Percentiles rank a stretch among this genome's conserved stretches.
These are phyloP conservation scores for Fragaria iinumae DNA, from an alignment of 306 rosid species.

Conservation along the genomic window DNA sequence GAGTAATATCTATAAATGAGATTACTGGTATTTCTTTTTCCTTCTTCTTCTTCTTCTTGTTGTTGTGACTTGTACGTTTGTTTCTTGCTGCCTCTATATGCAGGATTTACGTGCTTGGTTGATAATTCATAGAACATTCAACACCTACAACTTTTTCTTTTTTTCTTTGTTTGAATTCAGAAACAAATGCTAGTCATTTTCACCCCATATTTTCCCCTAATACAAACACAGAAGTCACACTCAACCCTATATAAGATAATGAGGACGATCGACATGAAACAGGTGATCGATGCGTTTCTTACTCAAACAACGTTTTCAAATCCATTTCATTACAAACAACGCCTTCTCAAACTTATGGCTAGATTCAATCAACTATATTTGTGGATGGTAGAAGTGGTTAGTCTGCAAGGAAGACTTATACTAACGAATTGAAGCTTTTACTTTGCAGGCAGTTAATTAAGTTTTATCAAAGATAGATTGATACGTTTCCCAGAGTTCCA, in stretches of 20 bases:
- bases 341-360: not conserved
- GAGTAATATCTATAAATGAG: not conserved
- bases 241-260: not conserved
- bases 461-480: not conserved
- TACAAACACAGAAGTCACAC: not conserved
- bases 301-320: not conserved
- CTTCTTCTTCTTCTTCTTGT: not conserved
- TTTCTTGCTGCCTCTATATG: not conserved
- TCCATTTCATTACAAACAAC: not conserved
- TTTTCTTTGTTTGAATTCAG: not conserved
- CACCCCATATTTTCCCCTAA: not conserved
- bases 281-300: not conserved
- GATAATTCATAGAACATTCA: not conserved
- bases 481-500: not conserved
- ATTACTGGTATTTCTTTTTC: not conserved
- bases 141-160: not conserved
- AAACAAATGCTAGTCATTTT: not conserved
- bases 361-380: not conserved
- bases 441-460: constrained; percentile 10
- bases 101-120: not conserved
- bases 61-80: constrained; percentile 11
- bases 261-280: not conserved
- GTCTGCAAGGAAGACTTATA: not conserved
- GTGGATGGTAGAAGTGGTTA: not conserved
- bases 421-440: not conserved